These are phyloP conservation scores for Dactylonectria estremocensis DNA, from an alignment of 2,329 filamentous ascomycete species.

Conservation along the genomic window DNA sequence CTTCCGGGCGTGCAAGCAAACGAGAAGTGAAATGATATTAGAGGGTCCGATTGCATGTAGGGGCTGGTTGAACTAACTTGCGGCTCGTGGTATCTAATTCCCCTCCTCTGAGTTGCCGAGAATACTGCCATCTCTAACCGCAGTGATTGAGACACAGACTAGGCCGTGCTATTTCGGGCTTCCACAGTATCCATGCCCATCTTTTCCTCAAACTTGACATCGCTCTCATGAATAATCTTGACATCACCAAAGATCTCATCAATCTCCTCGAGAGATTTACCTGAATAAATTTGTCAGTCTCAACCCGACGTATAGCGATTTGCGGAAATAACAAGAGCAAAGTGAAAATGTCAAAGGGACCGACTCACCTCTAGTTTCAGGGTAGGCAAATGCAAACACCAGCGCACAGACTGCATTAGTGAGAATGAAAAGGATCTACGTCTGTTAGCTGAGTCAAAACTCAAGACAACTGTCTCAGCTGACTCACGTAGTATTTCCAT, in stretches of 20 bases:
- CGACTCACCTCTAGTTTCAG: constrained; percentile 55
- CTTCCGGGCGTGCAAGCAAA: too few relatives aligned
- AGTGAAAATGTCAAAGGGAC: accelerated
- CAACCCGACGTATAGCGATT: not conserved
- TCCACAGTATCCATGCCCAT: constrained; percentile 30
- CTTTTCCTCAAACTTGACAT: constrained; percentile 43
- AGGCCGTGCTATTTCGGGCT: constrained; percentile 11
- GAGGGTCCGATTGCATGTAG: too few relatives aligned
- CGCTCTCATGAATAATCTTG: constrained; percentile 44
- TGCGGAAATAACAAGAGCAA: not conserved
- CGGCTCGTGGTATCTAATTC: too few relatives aligned
- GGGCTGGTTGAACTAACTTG: too few relatives aligned
- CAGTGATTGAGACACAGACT: not conserved
- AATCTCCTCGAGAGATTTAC: constrained; percentile 59
- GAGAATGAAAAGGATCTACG: constrained; percentile 56
- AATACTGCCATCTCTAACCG: too few relatives aligned
- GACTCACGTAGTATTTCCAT: constrained; percentile 58
- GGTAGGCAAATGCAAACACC: constrained; percentile 55
- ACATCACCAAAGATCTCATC: constrained; percentile 59
- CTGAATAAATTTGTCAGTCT: constrained; percentile 41
- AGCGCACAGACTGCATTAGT: constrained; percentile 56
- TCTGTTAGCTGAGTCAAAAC: not conserved
- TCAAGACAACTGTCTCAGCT: accelerated
- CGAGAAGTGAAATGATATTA: too few relatives aligned
- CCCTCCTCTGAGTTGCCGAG: too few relatives aligned